Conservation (phyloP, 768 basidiomycete genomes). For the Pulveroboletus ravenelii region DNA sequence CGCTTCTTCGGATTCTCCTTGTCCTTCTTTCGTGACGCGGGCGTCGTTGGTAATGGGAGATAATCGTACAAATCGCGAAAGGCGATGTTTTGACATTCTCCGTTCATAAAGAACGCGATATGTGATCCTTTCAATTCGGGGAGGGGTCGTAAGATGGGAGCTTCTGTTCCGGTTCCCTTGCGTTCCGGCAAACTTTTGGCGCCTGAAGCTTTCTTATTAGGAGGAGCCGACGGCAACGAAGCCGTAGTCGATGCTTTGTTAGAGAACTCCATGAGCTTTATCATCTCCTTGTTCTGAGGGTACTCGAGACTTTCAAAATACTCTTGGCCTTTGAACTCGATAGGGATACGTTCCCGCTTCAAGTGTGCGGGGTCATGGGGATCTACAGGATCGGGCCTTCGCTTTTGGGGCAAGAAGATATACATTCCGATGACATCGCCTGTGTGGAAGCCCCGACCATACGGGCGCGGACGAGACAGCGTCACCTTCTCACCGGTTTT, state of each 20-base stretch:
- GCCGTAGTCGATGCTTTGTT: conserved; percentile 52
- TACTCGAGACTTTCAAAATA: conserved; percentile 96
- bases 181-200: conserved; percentile 66
- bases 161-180: conserved; percentile 33
- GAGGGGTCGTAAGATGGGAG: conserved; percentile 52
- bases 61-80: conserved; percentile 90
- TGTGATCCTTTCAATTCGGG: conserved; percentile 67
- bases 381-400: conserved; percentile 56
- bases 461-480: conserved; percentile 73
- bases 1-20: conserved; percentile 54
- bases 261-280: conserved; percentile 74
- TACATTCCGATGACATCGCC: conserved; percentile 94
- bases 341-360: conserved; percentile 85
- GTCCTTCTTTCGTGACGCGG: conserved; percentile 53
- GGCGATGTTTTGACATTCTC: conserved; percentile 75
- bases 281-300: conserved; percentile 87
- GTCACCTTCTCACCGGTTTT: conserved; percentile 89
- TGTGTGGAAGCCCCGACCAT: conserved; percentile 66
- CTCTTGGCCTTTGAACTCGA: conserved; percentile 94
- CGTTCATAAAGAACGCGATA: conserved; percentile 91
- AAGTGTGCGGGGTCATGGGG: conserved; percentile 76
- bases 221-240: conserved; percentile 50
- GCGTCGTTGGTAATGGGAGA: conserved; percentile 67
- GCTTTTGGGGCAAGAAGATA: conserved; percentile 75
- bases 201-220: conserved; percentile 59